Base-by-base conservation (phyloP, 768 basidiomycete genomes). In the Kwoniella newhampshirensis region DNA sequence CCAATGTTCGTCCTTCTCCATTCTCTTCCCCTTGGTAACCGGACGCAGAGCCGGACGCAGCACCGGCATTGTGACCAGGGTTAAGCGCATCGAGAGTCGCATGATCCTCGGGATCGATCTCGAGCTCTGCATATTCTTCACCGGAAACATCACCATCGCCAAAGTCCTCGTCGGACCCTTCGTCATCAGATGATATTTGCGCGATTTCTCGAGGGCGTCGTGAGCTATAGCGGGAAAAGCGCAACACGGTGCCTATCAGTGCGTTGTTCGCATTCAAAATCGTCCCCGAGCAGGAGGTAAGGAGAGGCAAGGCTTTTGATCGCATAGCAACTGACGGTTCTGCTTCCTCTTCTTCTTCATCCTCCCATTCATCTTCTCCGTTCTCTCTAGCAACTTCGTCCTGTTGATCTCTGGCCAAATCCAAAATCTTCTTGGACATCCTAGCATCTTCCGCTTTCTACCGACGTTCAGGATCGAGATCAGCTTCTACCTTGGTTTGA, bases 361-460 rank as follows among this genome's bases (percentile, higher is more conserved):
- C 70, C 63, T 77, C 78, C 59, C 76, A 77, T 20, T 67, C 70
- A 17, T 64, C 71, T 17, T 62, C 62, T 28, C 67, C 71, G 37
- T 72, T 50, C 56, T 77, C 71, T 37, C 60, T 48, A 51, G 84
- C 85, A 3, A 93, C 77, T 71, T 97, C 92, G 73, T 91, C 87
- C 77, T 97, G 92, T 77, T 99, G 94, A 66, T 89, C 87, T 71
- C 84, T 82, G 15, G 94, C 94, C 53, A 99, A 84, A 74, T 92
- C 88, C 64, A 99, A 87, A 46, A 99, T 96, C 66, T 85, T 86
- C 57, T 82, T 81, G 0, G 91, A 94, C 5, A 86, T 87, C 77
- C 70, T 53, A 17, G 75, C 74, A 51, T 74, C 72, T 46, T 75
- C 74, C 8, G 66, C 71, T 41, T 48, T 48, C 73, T 70, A 45